Conservation (phyloP, 345 rosid genomes). For the Isatis tinctoria region DNA sequence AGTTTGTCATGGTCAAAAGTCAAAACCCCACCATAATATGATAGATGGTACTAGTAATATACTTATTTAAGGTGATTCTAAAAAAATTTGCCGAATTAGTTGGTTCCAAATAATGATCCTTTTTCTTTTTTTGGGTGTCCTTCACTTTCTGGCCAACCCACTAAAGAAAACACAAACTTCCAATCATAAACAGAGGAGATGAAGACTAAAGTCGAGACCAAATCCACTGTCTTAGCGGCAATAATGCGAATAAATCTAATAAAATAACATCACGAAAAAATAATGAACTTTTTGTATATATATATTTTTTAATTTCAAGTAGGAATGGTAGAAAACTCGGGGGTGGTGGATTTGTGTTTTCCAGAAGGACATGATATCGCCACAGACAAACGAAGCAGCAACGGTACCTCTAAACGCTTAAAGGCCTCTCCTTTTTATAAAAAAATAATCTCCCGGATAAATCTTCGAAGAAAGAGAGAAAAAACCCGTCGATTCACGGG, state of each 20-base stretch:
- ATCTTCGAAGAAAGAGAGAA: background rate
- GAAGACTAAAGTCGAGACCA: background rate
- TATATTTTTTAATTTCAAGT: too few relatives aligned
- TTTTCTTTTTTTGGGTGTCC: background rate
- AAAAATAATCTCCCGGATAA: background rate
- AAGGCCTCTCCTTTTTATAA: slow-evolving; percentile 16
- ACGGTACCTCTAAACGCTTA: slow-evolving; percentile 4
- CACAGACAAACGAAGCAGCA: background rate
- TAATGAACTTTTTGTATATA: too few relatives aligned
- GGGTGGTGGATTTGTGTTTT: background rate
- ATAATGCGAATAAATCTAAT: background rate
- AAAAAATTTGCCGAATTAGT: background rate
- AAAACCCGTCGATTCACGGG: slow-evolving; percentile 20
- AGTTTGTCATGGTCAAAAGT: background rate
- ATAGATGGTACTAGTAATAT: background rate
- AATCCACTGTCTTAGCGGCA: background rate
- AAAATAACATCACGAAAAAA: background rate
- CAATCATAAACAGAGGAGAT: background rate
- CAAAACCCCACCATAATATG: background rate
- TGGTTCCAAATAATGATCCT: background rate
- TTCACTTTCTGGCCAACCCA: background rate
- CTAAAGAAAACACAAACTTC: background rate
- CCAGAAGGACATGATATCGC: slow-evolving; percentile 1
- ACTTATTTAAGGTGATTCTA: background rate
- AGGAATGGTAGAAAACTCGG: background rate